These are phyloP conservation scores for Usnea hakonensis DNA, from an alignment of 495 filamentous ascomycete genomes.

Conservation along the genomic window DNA sequence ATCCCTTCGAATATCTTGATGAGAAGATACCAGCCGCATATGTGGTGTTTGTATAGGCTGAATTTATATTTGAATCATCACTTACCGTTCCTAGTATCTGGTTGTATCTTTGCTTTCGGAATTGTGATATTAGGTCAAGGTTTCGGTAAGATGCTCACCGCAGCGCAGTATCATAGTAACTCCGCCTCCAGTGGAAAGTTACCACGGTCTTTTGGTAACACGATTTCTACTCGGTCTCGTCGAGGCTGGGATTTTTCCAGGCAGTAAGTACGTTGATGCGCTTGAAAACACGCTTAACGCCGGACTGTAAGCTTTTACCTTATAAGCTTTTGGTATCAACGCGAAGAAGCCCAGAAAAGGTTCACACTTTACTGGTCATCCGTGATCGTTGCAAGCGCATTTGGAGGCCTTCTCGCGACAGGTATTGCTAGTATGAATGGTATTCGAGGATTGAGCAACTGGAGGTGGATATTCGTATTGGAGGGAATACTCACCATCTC, in stretches of 20 bases:
- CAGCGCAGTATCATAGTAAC: no score
- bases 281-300: no score
- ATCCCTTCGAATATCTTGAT: constrained; percentile 86
- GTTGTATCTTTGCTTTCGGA: constrained; percentile 31
- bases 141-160: no score
- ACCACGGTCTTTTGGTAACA: constrained; percentile 54
- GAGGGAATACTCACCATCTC: constrained; percentile 24
- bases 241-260: constrained; percentile 32
- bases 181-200: no score
- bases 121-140: constrained; percentile 30
- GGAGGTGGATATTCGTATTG: constrained; percentile 42
- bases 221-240: constrained; percentile 55
- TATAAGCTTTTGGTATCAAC: constrained; percentile 30
- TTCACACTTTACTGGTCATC: constrained; percentile 32
- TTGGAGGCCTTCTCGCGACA: constrained; percentile 32
- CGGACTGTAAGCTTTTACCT: constrained; percentile 24
- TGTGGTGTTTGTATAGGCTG: no score
- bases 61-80: no score
- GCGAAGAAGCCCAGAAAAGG: constrained; percentile 30
- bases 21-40: constrained; percentile 68
- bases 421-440: constrained; percentile 51
- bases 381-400: constrained; percentile 26
- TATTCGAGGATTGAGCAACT: constrained; percentile 47
- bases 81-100: no score
- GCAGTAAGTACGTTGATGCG: no score